Conservation (phyloP, 176 grass and related monocot genomes). For the Musa beccarii region DNA sequence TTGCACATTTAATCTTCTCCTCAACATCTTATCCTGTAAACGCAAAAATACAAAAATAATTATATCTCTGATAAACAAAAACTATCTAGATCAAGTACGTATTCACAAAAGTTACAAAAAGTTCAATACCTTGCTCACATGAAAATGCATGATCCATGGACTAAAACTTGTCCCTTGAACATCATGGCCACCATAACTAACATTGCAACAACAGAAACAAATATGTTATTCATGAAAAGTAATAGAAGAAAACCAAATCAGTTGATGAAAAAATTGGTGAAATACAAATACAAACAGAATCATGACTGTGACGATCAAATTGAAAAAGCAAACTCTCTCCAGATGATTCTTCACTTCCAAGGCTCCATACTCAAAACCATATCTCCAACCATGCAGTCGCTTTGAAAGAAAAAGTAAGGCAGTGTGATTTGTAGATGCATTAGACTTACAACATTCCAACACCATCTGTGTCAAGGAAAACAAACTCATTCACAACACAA, state of each 20-base stretch:
- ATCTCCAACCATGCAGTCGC: conserved; percentile 56
- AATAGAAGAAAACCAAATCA: background rate
- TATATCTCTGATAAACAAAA: conserved; percentile 16
- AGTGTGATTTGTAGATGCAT: conserved; percentile 32
- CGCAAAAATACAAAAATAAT: conserved; percentile 6
- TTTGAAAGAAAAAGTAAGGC: conserved; percentile 64
- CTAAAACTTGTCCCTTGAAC: conserved; percentile 32
- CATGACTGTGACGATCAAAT: conserved; percentile 66
- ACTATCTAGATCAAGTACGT: background rate
- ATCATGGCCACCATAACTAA: conserved; percentile 40
- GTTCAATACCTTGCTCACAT: conserved; percentile 56
- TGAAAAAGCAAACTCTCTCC: conserved; percentile 56
- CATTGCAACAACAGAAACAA: conserved; percentile 23
- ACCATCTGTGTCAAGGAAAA: conserved; percentile 48
- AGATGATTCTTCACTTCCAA: conserved; percentile 81
- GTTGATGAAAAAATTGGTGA: conserved; percentile 13
- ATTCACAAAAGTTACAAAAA: conserved; percentile 1
- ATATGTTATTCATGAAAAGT: conserved; percentile 9
- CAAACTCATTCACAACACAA: conserved; percentile 6
- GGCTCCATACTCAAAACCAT: conserved; percentile 79
- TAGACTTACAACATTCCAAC: conserved; percentile 64
- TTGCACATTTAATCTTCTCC: conserved; percentile 43
- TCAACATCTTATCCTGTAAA: conserved; percentile 59
- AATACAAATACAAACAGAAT: conserved; percentile 51
- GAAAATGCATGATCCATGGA: conserved; percentile 77